phyloP scores from a whole-genome alignment of 768 basidiomycete genomes.

The Lentinula boryana region DNA sequence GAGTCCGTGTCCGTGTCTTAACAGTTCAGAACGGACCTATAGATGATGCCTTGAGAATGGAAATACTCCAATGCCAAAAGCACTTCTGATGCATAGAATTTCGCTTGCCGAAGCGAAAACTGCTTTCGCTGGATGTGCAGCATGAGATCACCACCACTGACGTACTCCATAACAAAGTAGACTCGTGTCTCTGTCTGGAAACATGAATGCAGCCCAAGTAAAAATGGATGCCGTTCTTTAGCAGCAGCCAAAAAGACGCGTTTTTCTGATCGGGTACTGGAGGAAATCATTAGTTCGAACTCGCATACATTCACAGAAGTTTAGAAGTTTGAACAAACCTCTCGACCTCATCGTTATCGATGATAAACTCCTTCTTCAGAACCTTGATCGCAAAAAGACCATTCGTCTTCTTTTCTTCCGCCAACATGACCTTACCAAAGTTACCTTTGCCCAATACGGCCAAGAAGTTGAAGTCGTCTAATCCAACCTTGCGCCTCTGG shows the following conservation, averaged over 20 bases:
- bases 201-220: constrained; percentile 94
- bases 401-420: constrained; percentile 92
- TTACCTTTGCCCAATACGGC: constrained; percentile 99
- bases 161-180: constrained; percentile 99
- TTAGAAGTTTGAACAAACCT: constrained; percentile 47
- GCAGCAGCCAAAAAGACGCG: constrained; percentile 98
- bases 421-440: constrained; percentile 99
- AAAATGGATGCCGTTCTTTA: constrained; percentile 93
- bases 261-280: constrained; percentile 98
- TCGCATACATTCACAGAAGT: neutral
- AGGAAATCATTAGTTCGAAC: neutral
- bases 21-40: constrained; percentile 54
- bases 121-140: constrained; percentile 98
- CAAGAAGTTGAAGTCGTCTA: constrained; percentile 99
- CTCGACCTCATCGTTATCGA: constrained; percentile 99
- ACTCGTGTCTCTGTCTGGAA: constrained; percentile 99
- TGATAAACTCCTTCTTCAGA: constrained; percentile 99
- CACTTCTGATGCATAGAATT: constrained; percentile 98
- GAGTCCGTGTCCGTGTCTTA: neutral
- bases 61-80: constrained; percentile 95
- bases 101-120: constrained; percentile 96
- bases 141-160: constrained; percentile 99
- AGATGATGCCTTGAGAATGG: constrained; percentile 98
- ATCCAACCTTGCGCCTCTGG: constrained; percentile 80
- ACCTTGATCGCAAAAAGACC: constrained; percentile 98